Base-by-base conservation (phyloP, 1,284 basidiomycete genomes). In the Termitomyces sp. region DNA sequence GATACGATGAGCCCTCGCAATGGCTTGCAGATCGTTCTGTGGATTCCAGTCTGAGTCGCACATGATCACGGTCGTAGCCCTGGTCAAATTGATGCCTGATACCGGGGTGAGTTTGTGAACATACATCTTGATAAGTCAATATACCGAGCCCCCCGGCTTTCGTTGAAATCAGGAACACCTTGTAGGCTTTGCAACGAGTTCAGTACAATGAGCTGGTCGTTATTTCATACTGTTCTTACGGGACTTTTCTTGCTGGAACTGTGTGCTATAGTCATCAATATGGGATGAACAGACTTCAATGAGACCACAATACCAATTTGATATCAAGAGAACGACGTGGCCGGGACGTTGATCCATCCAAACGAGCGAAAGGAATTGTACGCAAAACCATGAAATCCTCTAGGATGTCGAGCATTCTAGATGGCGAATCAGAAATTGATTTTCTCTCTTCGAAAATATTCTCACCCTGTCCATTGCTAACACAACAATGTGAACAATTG, bases 1-100 rank as follows among this genome's bases (percentile, higher is more conserved):
- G 49, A 92, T 90, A 21, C 89, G 81, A 67, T 92, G 90, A 0
- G 88, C 88, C 41, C 90, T 78, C 17, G 91, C 92, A 70, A 94
- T 92, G 2, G 92, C 92, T 70, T 94, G 92, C 15, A 93, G 71
- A 67, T 94, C 92, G 66, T 91, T 92, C 50, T 69, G 88, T 28
- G 91, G 91, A 68, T 93, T 90, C 87, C 86, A 85, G 51, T 83
- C 82, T 0, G 75, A 77, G 66, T 82, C 78, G 67, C 82, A 79
- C 90, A 94, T 89, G 67, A 93, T 86, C 61, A 92, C 90, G 2
- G 85, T 88, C 54, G 90, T 82, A 2, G 92, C 92, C 52, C 81
- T 88, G 50, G 89, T 92, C 55, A 94, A 74, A 65, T 94, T 94
- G 75, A 94, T 85, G 46, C 78, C 78, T 77, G 52, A 19, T 10